phyloP scores from a whole-genome alignment of 2,329 filamentous ascomycete species.

The Monosporascus sp. region DNA sequence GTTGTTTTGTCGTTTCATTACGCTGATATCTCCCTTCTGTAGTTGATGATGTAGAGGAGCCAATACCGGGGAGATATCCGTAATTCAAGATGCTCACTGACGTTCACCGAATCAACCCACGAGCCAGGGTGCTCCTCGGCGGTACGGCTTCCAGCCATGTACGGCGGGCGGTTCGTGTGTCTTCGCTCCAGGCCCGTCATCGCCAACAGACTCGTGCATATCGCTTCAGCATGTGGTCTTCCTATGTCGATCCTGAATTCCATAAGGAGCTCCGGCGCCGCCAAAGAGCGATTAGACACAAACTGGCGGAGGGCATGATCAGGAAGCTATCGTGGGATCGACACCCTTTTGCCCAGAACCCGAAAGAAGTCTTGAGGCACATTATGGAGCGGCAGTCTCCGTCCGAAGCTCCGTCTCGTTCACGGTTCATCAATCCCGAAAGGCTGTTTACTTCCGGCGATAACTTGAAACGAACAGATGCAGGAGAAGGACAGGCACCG shows the following conservation, averaged over 20 bases:
- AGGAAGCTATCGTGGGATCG: conserved; percentile 44
- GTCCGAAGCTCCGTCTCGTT: conserved; percentile 19
- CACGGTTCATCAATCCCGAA: conserved; percentile 32
- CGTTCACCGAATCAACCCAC: conserved; percentile 23
- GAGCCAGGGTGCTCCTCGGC: conserved; percentile 21
- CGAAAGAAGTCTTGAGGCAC: conserved; percentile 34
- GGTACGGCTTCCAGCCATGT: conserved; percentile 10
- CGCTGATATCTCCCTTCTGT: conserved; percentile 1
- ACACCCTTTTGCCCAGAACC: conserved; percentile 27
- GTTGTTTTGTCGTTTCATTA: background rate
- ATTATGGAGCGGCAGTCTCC: conserved; percentile 37
- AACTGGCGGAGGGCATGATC: conserved; percentile 40
- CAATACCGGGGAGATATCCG: conserved; percentile 3
- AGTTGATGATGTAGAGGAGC: conserved; percentile 6
- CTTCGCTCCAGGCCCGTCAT: conserved; percentile 16
- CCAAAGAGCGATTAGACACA: conserved; percentile 38
- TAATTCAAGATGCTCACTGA: conserved; percentile 28
- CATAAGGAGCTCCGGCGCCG: conserved; percentile 41
- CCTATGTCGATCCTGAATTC: conserved; percentile 35
- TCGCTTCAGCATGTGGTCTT: conserved; percentile 45
- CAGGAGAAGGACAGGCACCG: background rate
- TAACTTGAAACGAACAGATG: too few species aligned
- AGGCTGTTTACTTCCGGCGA: conserved; percentile 12
- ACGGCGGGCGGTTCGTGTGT: conserved; percentile 11
- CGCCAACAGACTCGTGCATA: conserved; percentile 41